These are phyloP conservation scores for Dacryopinax primogenitus DNA, from an alignment of 768 basidiomycete genomes.

Conservation along the genomic window DNA sequence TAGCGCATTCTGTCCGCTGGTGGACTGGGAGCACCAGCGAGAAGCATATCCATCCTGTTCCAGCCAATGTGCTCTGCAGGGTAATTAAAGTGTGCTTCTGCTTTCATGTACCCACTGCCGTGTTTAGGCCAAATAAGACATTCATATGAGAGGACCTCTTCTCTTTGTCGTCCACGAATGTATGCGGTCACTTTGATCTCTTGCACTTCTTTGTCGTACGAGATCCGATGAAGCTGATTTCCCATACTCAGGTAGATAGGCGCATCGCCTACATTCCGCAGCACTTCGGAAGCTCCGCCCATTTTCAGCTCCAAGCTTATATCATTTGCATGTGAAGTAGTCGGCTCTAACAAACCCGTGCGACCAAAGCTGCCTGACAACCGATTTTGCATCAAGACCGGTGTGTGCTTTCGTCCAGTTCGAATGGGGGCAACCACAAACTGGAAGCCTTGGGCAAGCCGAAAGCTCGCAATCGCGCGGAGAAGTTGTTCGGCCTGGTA, in stretches of 20 bases:
- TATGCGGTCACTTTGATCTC: conserved; percentile 78
- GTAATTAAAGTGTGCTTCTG: conserved; percentile 55
- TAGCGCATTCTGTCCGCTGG: conserved; percentile 75
- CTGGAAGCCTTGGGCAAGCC: conserved; percentile 89
- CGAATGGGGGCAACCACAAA: conserved; percentile 50
- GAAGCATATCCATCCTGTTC: conserved; percentile 66
- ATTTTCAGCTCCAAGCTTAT: conserved; percentile 12
- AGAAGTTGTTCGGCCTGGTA: conserved; percentile 33
- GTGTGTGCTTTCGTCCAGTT: not conserved
- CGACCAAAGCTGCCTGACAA: conserved; percentile 1
- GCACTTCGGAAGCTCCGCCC: conserved; percentile 28
- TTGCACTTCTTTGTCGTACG: conserved; percentile 64
- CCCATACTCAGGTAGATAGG: conserved; percentile 88
- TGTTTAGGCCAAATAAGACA: conserved; percentile 91
- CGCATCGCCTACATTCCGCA: conserved; percentile 28
- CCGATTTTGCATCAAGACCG: not conserved
- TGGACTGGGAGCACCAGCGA: conserved; percentile 67
- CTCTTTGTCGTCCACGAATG: conserved; percentile 48
- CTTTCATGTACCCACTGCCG: conserved; percentile 74
- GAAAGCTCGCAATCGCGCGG: conserved; percentile 85
- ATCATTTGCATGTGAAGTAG: conserved; percentile 8
- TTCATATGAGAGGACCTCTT: conserved; percentile 52
- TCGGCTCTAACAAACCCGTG: not conserved
- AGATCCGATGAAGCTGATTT: conserved; percentile 87
- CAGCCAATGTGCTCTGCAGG: not conserved